Percentiles rank a stretch among this genome's conserved stretches.
phyloP scores from a whole-genome alignment of 257 asterid genomes.

The Thymus quinquecostatus region DNA sequence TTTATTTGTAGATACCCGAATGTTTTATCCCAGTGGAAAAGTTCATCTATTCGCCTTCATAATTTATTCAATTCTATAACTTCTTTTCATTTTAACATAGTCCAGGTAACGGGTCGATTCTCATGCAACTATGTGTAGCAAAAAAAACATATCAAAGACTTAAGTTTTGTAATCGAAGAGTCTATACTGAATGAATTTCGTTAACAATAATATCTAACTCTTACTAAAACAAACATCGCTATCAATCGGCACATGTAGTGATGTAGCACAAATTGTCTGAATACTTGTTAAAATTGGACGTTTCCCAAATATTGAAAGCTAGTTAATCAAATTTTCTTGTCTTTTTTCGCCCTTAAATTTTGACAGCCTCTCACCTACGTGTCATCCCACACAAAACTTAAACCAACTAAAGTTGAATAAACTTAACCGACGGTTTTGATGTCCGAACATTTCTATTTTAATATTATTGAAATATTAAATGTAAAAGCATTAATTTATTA shows the following conservation, averaged over 20 bases:
- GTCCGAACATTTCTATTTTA: too few species aligned
- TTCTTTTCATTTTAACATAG: too few species aligned
- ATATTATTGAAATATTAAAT: too few species aligned
- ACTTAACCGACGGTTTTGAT: too few species aligned
- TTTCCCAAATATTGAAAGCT: background rate
- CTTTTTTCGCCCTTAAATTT: background rate
- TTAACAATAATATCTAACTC: background rate
- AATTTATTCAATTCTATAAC: background rate
- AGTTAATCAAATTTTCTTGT: background rate
- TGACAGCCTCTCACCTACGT: background rate
- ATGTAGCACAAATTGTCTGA: background rate
- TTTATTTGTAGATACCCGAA: conserved; percentile 25
- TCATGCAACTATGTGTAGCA: too few species aligned
- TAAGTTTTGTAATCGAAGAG: too few species aligned
- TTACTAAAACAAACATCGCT: background rate
- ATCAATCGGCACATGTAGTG: background rate
- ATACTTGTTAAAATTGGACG: background rate
- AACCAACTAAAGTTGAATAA: too few species aligned
- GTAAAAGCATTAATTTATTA: too few species aligned
- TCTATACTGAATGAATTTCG: too few species aligned
- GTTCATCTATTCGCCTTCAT: background rate
- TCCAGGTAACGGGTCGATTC: too few species aligned
- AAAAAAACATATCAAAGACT: too few species aligned
- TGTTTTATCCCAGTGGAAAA: background rate
- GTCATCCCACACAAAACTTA: background rate